Conservation (phyloP, 495 filamentous ascomycete species). For the Aspergillus olivimuriae region DNA sequence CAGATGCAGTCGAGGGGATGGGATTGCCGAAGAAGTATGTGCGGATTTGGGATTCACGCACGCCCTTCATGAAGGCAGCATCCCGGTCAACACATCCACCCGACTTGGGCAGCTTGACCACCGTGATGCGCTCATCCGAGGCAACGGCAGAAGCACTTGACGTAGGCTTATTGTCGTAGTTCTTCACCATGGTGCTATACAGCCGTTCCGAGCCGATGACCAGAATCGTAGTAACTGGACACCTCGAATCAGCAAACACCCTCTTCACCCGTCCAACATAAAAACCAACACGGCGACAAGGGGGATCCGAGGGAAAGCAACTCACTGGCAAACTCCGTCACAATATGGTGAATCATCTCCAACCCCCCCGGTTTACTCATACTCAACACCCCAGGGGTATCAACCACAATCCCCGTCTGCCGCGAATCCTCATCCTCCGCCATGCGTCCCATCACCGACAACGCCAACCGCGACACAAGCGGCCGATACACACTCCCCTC, state of each 20-base stretch:
- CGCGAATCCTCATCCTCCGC: conserved; percentile 68
- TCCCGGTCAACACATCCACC: conserved; percentile 84
- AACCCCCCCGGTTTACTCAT: conserved; percentile 54
- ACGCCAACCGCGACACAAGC: conserved; percentile 67
- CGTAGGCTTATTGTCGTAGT: conserved; percentile 61
- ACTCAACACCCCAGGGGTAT: conserved; percentile 68
- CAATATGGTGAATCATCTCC: conserved; percentile 73
- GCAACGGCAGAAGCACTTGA: conserved; percentile 37
- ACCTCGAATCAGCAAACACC: conserved; percentile 3
- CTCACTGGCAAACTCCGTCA: conserved; percentile 81
- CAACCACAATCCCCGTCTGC: conserved; percentile 74
- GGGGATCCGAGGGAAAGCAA: conserved; percentile 19
- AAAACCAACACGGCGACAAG: not conserved
- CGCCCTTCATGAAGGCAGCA: conserved; percentile 61
- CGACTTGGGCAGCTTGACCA: conserved; percentile 78
- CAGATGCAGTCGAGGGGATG: conserved; percentile 27
- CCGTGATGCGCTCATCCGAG: conserved; percentile 55
- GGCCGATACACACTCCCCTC: conserved; percentile 66
- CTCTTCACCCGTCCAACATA: not conserved
- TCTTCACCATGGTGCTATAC: conserved; percentile 67
- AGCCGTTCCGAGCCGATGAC: conserved; percentile 80
- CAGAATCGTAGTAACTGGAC: conserved; percentile 65
- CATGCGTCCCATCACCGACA: conserved; percentile 71
- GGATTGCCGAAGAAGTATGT: conserved; percentile 90
- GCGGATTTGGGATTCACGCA: conserved; percentile 67